phyloP scores from a whole-genome alignment of 805 yeast genomes.

The Ogataea nakhonphanomensis region DNA sequence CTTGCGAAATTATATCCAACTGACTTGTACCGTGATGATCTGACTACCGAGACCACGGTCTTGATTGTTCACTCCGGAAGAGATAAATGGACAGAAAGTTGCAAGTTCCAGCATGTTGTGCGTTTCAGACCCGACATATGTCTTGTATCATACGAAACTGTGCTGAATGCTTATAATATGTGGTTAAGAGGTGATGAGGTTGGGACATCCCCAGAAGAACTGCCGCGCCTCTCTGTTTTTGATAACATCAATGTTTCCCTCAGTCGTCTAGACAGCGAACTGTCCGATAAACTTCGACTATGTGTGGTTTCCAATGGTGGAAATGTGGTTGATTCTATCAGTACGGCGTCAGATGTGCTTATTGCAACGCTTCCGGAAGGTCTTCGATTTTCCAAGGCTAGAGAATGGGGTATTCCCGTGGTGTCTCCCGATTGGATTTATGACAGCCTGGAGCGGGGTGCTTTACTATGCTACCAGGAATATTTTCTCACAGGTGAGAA shows the following conservation, averaged over 20 bases:
- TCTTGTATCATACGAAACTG: slow-evolving; percentile 47
- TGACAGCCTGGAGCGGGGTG: slow-evolving; percentile 44
- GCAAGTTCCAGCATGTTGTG: slow-evolving; percentile 50
- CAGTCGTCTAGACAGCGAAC: slow-evolving; percentile 27
- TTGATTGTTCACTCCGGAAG: slow-evolving; percentile 25
- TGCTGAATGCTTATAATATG: slow-evolving; percentile 42
- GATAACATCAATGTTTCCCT: slow-evolving; percentile 40
- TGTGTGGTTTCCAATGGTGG: slow-evolving; percentile 40
- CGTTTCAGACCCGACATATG: slow-evolving; percentile 52
- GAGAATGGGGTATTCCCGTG: slow-evolving; percentile 51
- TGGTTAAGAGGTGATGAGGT: slow-evolving; percentile 54
- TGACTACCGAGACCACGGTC: slow-evolving; percentile 26
- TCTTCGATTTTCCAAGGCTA: slow-evolving; percentile 48
- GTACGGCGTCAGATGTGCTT: slow-evolving; percentile 41
- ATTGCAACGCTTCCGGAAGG: slow-evolving; percentile 53
- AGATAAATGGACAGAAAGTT: slow-evolving; percentile 38
- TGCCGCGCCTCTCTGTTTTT: slow-evolving; percentile 38
- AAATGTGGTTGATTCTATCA: slow-evolving; percentile 51
- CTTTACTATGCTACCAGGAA: slow-evolving; percentile 37
- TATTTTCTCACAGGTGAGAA: slow-evolving; percentile 33
- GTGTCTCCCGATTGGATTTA: slow-evolving; percentile 53
- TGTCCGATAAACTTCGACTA: slow-evolving; percentile 27
- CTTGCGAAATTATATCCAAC: slow-evolving; percentile 18
- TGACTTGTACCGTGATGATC: slow-evolving; percentile 22
- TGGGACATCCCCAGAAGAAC: slow-evolving; percentile 1